These are phyloP conservation scores for Cryphonectria parasitica DNA, from an alignment of 2,329 filamentous ascomycete genomes.

Conservation along the genomic window DNA sequence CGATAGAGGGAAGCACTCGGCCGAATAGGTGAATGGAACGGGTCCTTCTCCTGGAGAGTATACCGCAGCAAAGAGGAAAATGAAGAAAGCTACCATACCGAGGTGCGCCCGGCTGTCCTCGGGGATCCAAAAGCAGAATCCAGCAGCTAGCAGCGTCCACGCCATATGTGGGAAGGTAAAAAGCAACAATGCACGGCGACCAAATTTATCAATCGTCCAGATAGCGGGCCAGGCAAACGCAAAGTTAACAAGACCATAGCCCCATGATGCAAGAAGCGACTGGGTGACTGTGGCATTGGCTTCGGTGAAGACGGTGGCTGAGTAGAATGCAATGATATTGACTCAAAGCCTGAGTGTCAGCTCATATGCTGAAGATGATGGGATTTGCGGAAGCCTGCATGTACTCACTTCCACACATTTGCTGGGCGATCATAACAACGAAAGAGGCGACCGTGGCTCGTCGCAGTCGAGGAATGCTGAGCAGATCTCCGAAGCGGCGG, in stretches of 20 bases:
- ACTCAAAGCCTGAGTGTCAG: not conserved
- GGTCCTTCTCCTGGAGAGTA: slow-evolving; percentile 58
- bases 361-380: not conserved
- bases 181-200: slow-evolving; percentile 62
- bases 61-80: slow-evolving; percentile 36
- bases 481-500: slow-evolving; percentile 41
- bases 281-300: slow-evolving; percentile 44
- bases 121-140: slow-evolving; percentile 54
- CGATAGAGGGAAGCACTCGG: slow-evolving; percentile 71
- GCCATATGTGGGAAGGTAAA: slow-evolving; percentile 68
- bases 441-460: slow-evolving; percentile 43
- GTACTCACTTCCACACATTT: slow-evolving; percentile 37
- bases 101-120: slow-evolving; percentile 35
- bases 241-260: slow-evolving; percentile 52
- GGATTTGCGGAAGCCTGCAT: not conserved
- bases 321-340: slow-evolving; percentile 43
- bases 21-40: slow-evolving; percentile 70
- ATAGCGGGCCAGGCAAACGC: slow-evolving; percentile 9
- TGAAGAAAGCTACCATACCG: slow-evolving; percentile 53
- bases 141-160: slow-evolving; percentile 61
- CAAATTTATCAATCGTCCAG: slow-evolving; percentile 61
- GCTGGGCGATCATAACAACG: slow-evolving; percentile 45
- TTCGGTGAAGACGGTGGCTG: slow-evolving; percentile 48
- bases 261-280: slow-evolving; percentile 47
- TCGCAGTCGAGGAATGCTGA: slow-evolving; percentile 42